Conservation (phyloP, 1,284 basidiomycete species). For the Hypsizygus ulmarius region DNA sequence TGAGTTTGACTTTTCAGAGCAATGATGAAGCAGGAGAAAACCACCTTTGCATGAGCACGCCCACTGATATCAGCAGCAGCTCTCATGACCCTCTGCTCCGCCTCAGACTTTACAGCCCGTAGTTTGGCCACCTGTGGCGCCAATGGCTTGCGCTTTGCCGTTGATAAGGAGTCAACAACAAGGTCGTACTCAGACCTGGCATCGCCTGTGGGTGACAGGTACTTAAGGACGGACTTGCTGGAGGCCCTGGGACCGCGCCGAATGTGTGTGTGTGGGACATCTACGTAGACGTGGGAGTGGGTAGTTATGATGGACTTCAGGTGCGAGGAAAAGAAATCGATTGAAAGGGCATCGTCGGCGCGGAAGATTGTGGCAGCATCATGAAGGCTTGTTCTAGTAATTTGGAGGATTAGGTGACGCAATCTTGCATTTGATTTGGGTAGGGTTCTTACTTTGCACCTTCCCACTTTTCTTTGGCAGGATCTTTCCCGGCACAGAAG, state of each 20-base stretch:
- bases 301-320: constrained; percentile 36
- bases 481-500: constrained; percentile 80
- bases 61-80: constrained; percentile 76
- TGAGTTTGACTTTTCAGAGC: not conserved
- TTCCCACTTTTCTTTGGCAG: constrained; percentile 88
- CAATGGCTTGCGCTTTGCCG: constrained; percentile 43
- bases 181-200: constrained; percentile 47
- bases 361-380: constrained; percentile 66
- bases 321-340: constrained; percentile 50
- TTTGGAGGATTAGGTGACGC: not conserved
- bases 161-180: constrained; percentile 51
- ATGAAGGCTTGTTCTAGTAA: constrained; percentile 52
- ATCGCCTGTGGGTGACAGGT: constrained; percentile 36
- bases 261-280: constrained; percentile 27
- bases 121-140: constrained; percentile 61
- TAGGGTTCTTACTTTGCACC: constrained; percentile 59
- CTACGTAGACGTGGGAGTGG: constrained; percentile 42
- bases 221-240: constrained; percentile 48
- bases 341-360: constrained; percentile 69
- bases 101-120: constrained; percentile 67
- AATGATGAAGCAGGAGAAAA: not conserved
- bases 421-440: constrained; percentile 14
- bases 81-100: constrained; percentile 71
- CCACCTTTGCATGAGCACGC: constrained; percentile 73
- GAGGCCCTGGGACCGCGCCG: constrained; percentile 32